Percentiles rank a stretch among this genome's conserved stretches.
Conservation (phyloP, 1,284 basidiomycete species). For the Malassezia caprae region DNA sequence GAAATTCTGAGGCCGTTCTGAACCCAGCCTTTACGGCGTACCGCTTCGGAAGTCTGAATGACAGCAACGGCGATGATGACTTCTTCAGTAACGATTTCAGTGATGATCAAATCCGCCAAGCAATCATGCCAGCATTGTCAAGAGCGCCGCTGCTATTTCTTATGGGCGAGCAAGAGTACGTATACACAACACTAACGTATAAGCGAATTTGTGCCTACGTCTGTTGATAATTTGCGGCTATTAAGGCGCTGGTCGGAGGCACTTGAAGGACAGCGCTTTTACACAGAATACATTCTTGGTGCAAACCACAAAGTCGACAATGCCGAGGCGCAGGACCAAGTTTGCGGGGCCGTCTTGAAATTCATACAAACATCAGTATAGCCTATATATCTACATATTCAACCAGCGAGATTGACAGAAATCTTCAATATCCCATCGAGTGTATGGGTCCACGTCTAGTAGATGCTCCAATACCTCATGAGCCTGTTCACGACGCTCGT, state of each 20-base stretch:
- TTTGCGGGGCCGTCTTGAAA: constrained; percentile 18
- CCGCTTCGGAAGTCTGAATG: constrained; percentile 32
- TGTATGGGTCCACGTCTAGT: constrained; percentile 1
- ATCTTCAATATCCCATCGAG: constrained; percentile 10
- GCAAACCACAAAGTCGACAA: constrained; percentile 36
- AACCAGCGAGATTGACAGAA: constrained; percentile 11
- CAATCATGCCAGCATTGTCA: background rate
- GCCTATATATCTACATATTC: background rate
- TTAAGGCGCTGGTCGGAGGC: constrained; percentile 21
- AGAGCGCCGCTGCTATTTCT: constrained; percentile 25
- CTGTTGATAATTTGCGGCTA: constrained; percentile 15
- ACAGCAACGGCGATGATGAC: constrained; percentile 35
- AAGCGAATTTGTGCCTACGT: constrained; percentile 28
- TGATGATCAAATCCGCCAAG: constrained; percentile 16
- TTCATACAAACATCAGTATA: background rate
- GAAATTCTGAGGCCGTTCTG: constrained; percentile 25
- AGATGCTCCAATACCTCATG: constrained; percentile 5
- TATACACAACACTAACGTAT: constrained; percentile 8
- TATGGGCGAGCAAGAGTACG: constrained; percentile 33
- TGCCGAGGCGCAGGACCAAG: constrained; percentile 17
- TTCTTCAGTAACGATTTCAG: constrained; percentile 34
- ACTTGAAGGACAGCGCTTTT: constrained; percentile 10
- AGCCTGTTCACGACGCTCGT: background rate
- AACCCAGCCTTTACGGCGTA: constrained; percentile 38
- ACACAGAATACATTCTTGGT: constrained; percentile 19